Percentiles rank a stretch among this genome's conserved stretches.
Conservation (phyloP, 345 rosid genomes). For the Syzygium aqueum region DNA sequence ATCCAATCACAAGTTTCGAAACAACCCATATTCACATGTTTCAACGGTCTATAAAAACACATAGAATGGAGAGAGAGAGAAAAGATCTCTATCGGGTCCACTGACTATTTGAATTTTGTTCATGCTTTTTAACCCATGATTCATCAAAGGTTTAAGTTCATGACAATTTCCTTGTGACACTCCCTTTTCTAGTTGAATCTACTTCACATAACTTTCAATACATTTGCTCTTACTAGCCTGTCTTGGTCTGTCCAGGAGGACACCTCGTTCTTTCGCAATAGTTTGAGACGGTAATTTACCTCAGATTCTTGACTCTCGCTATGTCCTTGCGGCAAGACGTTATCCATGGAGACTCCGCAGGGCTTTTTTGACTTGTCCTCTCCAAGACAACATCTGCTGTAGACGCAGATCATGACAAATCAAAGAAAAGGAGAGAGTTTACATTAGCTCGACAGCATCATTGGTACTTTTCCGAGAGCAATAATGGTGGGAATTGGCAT, state of each 20-base stretch:
- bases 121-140: background rate
- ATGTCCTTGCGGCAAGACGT: background rate
- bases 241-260: background rate
- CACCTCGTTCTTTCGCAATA: background rate
- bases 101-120: background rate
- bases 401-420: background rate
- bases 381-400: background rate
- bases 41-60: background rate
- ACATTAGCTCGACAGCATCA: background rate
- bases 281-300: background rate
- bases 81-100: background rate
- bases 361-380: background rate
- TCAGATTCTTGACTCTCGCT: background rate
- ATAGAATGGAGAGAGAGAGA: background rate
- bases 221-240: background rate
- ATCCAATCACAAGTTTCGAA: background rate
- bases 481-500: background rate
- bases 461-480: background rate
- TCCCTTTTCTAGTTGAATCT: background rate
- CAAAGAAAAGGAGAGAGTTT: background rate
- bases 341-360: background rate
- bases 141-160: background rate
- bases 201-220: background rate
- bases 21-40: background rate
- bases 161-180: background rate